Conservation (phyloP, 345 rosid genomes). For the Gossypium thurberi region DNA sequence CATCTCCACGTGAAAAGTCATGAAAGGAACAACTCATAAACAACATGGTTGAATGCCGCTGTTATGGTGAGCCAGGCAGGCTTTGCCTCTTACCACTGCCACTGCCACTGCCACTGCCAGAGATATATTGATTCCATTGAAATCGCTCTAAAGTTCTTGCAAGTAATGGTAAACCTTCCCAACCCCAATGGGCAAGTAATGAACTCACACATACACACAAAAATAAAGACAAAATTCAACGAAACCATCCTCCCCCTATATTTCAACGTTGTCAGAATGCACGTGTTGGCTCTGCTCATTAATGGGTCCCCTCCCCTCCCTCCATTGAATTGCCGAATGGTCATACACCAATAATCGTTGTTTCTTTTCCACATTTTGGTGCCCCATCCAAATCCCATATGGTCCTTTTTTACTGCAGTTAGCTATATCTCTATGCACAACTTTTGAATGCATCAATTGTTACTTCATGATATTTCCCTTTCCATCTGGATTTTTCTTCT, state of each 20-base stretch:
- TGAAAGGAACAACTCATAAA: not conserved
- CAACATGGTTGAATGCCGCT: constrained; percentile 2
- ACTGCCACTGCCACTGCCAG: not conserved
- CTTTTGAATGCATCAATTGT: not conserved
- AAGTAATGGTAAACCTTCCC: not conserved
- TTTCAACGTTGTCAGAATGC: constrained; percentile 37
- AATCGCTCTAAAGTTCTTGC: not conserved
- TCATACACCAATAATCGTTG: not conserved
- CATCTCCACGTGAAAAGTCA: constrained; percentile 19
- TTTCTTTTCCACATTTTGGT: constrained; percentile 7
- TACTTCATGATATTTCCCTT: not conserved
- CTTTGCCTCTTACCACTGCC: not conserved
- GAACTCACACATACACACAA: not conserved
- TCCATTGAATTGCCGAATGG: not conserved
- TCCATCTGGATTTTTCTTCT: not conserved
- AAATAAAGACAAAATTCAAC: not conserved
- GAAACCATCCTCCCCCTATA: not conserved
- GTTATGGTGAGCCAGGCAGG: not conserved
- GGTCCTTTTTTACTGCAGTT: not conserved
- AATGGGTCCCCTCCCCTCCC: constrained; percentile 15
- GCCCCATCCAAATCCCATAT: not conserved
- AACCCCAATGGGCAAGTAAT: not conserved
- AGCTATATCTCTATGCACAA: not conserved
- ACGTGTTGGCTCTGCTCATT: constrained; percentile 24
- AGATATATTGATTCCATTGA: not conserved